phyloP scores from a whole-genome alignment of 805 yeast species.

The Lachancea cidri region DNA sequence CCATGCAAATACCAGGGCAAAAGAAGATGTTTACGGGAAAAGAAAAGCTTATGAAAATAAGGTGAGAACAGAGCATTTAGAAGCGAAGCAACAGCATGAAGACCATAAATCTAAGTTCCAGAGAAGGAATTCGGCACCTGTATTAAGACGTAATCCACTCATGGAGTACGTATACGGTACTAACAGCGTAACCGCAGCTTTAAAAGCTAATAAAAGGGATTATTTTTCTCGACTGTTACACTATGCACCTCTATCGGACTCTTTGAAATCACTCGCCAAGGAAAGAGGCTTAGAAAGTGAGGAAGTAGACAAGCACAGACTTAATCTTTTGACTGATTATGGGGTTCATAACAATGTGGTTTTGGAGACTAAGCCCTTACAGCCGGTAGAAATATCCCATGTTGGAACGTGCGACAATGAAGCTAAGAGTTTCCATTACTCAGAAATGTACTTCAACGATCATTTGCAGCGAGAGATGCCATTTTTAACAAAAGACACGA shows the following conservation, averaged over 20 bases:
- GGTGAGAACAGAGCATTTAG: slow-evolving; percentile 11
- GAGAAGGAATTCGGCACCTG: slow-evolving; percentile 11
- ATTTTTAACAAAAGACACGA: slow-evolving; percentile 25
- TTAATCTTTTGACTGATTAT: slow-evolving; percentile 55
- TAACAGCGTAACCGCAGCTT: slow-evolving; percentile 67
- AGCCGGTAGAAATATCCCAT: slow-evolving; percentile 19
- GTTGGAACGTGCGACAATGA: slow-evolving; percentile 30
- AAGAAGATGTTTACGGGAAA: slow-evolving; percentile 14
- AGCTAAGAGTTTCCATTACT: slow-evolving; percentile 9
- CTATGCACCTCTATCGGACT: slow-evolving; percentile 37
- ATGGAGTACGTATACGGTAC: slow-evolving; percentile 74
- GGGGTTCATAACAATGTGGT: slow-evolving; percentile 82
- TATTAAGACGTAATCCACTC: slow-evolving; percentile 39
- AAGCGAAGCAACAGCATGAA: slow-evolving; percentile 5
- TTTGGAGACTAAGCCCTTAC: slow-evolving; percentile 49
- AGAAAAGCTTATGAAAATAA: slow-evolving; percentile 17
- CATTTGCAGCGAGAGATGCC: slow-evolving; percentile 22
- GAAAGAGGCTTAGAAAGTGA: slow-evolving; percentile 24
- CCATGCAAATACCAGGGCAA: slow-evolving; percentile 45
- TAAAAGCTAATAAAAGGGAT: slow-evolving; percentile 49
- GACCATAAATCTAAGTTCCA: slow-evolving; percentile 8
- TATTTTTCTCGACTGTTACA: slow-evolving; percentile 48
- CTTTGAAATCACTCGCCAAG: slow-evolving; percentile 45
- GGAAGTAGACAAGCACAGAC: slow-evolving; percentile 37
- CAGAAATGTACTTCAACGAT: slow-evolving; percentile 10